These are phyloP conservation scores for Capronia coronata DNA, from an alignment of 2,329 filamentous ascomycete genomes.

Conservation along the genomic window DNA sequence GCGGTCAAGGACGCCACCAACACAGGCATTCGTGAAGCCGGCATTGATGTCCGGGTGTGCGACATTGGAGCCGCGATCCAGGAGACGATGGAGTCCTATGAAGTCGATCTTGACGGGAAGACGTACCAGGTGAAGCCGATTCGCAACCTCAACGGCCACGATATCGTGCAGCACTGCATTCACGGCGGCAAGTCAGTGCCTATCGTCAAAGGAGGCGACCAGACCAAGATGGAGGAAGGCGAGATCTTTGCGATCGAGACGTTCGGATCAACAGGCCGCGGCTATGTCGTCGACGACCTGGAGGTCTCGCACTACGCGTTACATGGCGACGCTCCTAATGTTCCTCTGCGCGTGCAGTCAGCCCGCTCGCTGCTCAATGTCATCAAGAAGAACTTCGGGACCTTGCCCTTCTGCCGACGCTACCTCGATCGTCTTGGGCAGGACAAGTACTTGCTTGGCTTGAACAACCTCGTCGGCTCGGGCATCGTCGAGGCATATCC, in stretches of 20 bases:
- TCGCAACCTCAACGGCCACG: conserved; percentile 82
- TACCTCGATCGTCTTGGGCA: conserved; percentile 90
- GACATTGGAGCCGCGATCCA: conserved; percentile 80
- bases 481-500: conserved; percentile 89
- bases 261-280: conserved; percentile 87
- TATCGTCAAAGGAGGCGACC: conserved; percentile 80
- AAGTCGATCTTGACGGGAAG: conserved; percentile 72
- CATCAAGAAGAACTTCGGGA: conserved; percentile 96
- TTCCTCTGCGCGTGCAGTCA: conserved; percentile 68
- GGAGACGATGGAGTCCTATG: conserved; percentile 89
- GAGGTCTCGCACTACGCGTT: conserved; percentile 87
- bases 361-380: conserved; percentile 79
- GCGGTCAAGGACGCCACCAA: conserved; percentile 65
- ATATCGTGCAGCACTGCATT: conserved; percentile 81
- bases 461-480: conserved; percentile 76
- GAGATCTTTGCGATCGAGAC: conserved; percentile 95
- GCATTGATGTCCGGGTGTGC: conserved; percentile 82
- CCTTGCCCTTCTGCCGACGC: conserved; percentile 79
- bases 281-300: conserved; percentile 77
- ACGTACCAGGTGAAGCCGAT: conserved; percentile 78
- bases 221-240: conserved; percentile 96
- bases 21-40: conserved; percentile 75
- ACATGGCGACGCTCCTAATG: conserved; percentile 64
- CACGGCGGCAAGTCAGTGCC: conserved; percentile 91
- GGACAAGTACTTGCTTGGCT: conserved; percentile 84